Base-by-base conservation (phyloP, 2,329 filamentous ascomycete species). In the Rugonectria rugulosa region DNA sequence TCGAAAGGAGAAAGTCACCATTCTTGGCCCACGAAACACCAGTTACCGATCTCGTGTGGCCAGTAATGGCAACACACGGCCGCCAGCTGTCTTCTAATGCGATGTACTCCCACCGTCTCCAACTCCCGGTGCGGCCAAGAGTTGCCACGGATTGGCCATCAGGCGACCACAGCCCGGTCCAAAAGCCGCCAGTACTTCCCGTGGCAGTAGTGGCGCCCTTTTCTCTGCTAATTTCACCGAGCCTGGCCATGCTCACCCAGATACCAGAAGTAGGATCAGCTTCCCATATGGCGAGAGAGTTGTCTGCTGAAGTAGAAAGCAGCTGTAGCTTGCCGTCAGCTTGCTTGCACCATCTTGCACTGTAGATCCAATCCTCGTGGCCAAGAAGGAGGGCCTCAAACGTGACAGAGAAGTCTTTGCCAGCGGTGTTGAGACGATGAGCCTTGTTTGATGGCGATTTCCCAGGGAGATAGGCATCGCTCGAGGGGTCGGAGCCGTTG, bases 311-410 rank as follows among this genome's bases (percentile, higher is more conserved):
- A 1, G 94, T 88, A 2, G 94, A 93, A 4, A 99, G 83, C 8
- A 97, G 83, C 64, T 90, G 91, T 11, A 90, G 79, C 56, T 81
- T 85, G 15, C 71, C 75, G 55, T 78, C 75, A 12, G 75, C 68
- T 37, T 78, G 72, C 6, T 80, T 79, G 56, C 84, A 82, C 93
- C 93, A 97, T 50, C 81, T 80, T 2, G 91, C 88, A 52, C 90
- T 96, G 74, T 97, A 98, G 53, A 99, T 94, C 95, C 95, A 99
- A 69, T 99, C 95, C 70, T 99, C 95, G 69, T 99, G 95, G 8
- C 95, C 95, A 3, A 99, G 84, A 6, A 99, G 82, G 3, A 99
- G 79, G 1, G 95, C 95, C 73, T 99, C 95, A 64, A 99, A 98
- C 0, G 92, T 96, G 52, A 97, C 81, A 6, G 89, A 90, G 73